These are phyloP conservation scores for Wakefieldia striispora DNA, from an alignment of 768 basidiomycete genomes.

Conservation along the genomic window DNA sequence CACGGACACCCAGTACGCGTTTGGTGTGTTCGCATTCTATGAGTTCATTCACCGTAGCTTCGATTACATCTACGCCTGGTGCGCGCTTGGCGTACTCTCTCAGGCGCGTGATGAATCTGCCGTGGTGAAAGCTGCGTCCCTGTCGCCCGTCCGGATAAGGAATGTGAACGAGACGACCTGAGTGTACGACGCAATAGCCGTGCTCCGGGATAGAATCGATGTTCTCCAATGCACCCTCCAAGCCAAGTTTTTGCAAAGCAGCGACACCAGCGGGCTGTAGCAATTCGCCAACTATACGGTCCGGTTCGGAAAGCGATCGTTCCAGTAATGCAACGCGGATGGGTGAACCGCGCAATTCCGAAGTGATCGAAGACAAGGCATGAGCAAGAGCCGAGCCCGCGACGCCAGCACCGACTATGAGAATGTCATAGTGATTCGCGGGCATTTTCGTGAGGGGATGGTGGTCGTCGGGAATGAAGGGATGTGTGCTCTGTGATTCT, in stretches of 20 bases:
- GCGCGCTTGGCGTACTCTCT: constrained; percentile 62
- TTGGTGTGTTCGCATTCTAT: constrained; percentile 53
- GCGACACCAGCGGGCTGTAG: constrained; percentile 90
- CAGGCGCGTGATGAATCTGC: constrained; percentile 79
- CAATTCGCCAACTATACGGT: constrained; percentile 96
- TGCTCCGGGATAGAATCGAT: constrained; percentile 82
- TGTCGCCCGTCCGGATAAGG: constrained; percentile 76
- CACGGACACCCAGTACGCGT: constrained; percentile 65
- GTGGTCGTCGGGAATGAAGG: background rate
- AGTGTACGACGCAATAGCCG: constrained; percentile 79
- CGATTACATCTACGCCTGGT: constrained; percentile 71
- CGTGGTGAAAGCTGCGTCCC: constrained; percentile 93
- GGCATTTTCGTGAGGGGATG: constrained; percentile 6
- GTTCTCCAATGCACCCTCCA: constrained; percentile 73
- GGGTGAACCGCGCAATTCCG: constrained; percentile 43
- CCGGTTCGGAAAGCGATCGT: constrained; percentile 87
- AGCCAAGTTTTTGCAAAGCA: constrained; percentile 73
- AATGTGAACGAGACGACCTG: constrained; percentile 72
- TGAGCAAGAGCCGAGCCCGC: constrained; percentile 88
- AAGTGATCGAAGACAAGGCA: constrained; percentile 63
- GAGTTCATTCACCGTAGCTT: constrained; percentile 80
- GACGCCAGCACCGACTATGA: constrained; percentile 92
- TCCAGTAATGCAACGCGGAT: constrained; percentile 84
- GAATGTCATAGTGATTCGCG: constrained; percentile 56
- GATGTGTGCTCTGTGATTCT: background rate